Base-by-base conservation (phyloP, 2,329 filamentous ascomycete species). In the Sphaerulina musiva region DNA sequence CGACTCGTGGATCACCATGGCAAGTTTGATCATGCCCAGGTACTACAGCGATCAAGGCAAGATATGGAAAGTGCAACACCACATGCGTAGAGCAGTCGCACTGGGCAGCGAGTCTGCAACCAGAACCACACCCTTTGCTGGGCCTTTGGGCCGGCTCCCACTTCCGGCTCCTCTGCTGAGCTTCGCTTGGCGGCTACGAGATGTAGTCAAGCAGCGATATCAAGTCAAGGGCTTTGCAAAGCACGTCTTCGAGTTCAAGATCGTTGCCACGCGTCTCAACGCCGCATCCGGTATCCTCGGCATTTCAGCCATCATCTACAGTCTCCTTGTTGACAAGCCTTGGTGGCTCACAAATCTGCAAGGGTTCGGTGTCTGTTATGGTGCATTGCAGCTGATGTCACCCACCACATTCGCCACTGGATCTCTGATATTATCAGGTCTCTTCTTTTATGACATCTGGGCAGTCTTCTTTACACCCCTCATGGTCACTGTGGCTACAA, bases 401-500 rank as follows among this genome's bases (percentile, higher is more conserved):
- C 90, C 91, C 0, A 95, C 90, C 0, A 92, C 89, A 0, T 95
- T 96, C 67, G 74, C 80, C 51, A 95, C 88, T 0, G 89, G 89
- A 0, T 86, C 85, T 6, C 71, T 91, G 42, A 83, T 97, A 8
- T 76, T 97, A 1, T 74, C 77, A 8, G 88, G 86, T 0, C 76
- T 97, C 1, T 97, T 97, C 74, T 82, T 95, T 66, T 98, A 98
- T 67, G 92, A 98, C 68, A 92, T 98, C 46, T 84, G 93, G 70
- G 90, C 92, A 78, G 88, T 93, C 5, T 93, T 93, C 68, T 93
- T 86, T 68, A 91, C 87, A 74, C 88, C 88, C 0, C 84, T 88
- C 68, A 93, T 93, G 88, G 78, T 91, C 6, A 88, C 86, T 0
- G 88, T 98, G 7, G 93, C 92, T 10, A 95, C 86, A 6, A 86